phyloP scores from a whole-genome alignment of 345 rosid genomes.

The Trapa bicornis region DNA sequence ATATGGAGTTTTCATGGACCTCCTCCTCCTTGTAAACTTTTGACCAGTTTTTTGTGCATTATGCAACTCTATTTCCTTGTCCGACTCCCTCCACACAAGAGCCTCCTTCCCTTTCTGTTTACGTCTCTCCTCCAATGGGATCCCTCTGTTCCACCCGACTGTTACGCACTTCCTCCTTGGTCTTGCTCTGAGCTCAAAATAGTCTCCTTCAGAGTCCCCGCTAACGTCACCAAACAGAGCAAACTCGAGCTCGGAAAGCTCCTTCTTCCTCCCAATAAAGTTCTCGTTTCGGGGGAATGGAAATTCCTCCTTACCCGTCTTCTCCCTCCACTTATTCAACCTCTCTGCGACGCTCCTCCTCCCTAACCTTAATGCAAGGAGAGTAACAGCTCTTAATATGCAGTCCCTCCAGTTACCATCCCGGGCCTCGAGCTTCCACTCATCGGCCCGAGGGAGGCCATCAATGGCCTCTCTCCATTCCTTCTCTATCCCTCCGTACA shows the following conservation, averaged over 20 bases:
- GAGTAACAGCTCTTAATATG: constrained; percentile 55
- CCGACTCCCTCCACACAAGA: constrained; percentile 88
- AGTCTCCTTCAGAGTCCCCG: constrained; percentile 68
- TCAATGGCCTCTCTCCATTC: constrained; percentile 91
- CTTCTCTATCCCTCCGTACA: constrained; percentile 75
- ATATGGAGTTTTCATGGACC: constrained; percentile 45
- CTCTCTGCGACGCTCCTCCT: constrained; percentile 81
- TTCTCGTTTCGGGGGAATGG: constrained; percentile 70
- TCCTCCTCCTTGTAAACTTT: constrained; percentile 44
- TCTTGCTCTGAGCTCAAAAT: constrained; percentile 70
- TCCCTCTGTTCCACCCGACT: constrained; percentile 58
- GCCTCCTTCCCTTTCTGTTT: constrained; percentile 76
- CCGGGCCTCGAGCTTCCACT: constrained; percentile 86
- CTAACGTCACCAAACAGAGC: constrained; percentile 72
- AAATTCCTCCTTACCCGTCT: constrained; percentile 72
- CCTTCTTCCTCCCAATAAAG: constrained; percentile 87
- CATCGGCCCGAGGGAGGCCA: constrained; percentile 57
- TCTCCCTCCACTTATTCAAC: constrained; percentile 76
- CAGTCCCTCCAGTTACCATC: constrained; percentile 93
- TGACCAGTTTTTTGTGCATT: constrained; percentile 32
- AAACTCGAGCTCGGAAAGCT: constrained; percentile 73
- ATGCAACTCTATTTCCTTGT: constrained; percentile 90
- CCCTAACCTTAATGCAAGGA: constrained; percentile 67
- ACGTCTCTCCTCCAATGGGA: constrained; percentile 34
- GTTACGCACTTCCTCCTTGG: constrained; percentile 60